phyloP scores from a whole-genome alignment of 2,329 filamentous ascomycete genomes.

The Orbilia brochopaga region DNA sequence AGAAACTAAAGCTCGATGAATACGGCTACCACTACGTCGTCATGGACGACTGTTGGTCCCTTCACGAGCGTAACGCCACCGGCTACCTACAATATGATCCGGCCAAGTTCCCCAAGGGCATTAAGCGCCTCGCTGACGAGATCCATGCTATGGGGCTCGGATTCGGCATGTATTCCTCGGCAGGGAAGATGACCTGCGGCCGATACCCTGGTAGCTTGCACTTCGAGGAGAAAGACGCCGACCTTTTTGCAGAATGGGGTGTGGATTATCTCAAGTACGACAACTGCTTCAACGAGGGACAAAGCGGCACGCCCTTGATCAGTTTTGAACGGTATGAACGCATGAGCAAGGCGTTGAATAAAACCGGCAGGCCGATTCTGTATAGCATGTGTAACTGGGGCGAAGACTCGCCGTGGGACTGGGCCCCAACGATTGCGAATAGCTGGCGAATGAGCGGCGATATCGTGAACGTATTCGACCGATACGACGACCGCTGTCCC shows the following conservation, averaged over 20 bases:
- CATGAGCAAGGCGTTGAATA: conserved; percentile 64
- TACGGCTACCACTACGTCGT: conserved; percentile 66
- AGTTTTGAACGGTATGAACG: conserved; percentile 61
- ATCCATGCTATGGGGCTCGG: conserved; percentile 67
- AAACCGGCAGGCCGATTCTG: conserved; percentile 58
- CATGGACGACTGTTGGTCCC: conserved; percentile 69
- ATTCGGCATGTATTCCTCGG: conserved; percentile 69
- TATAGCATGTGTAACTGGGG: conserved; percentile 66
- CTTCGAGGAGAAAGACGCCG: conserved; percentile 65
- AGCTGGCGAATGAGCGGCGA: conserved; percentile 61
- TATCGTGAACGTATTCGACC: conserved; percentile 56
- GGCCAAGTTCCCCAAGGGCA: conserved; percentile 66
- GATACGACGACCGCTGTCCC: conserved; percentile 44
- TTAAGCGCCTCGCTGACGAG: conserved; percentile 63
- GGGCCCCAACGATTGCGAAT: conserved; percentile 61
- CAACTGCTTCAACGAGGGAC: conserved; percentile 66
- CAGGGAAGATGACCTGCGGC: conserved; percentile 64
- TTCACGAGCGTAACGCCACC: conserved; percentile 58
- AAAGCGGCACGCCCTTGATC: conserved; percentile 61
- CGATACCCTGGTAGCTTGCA: conserved; percentile 66
- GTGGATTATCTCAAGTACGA: conserved; percentile 66
- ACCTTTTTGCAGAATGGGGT: conserved; percentile 63
- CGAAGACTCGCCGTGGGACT: conserved; percentile 62
- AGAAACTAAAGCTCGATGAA: conserved; percentile 63
- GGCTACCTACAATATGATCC: conserved; percentile 61